A percentile compares a stretch with the other conserved stretches of the same genome.
Evolutionary conservation across 2,329 filamentous ascomycete genomes (phyloP).

Genomic region (Aspergillus tanneri): DNA sequence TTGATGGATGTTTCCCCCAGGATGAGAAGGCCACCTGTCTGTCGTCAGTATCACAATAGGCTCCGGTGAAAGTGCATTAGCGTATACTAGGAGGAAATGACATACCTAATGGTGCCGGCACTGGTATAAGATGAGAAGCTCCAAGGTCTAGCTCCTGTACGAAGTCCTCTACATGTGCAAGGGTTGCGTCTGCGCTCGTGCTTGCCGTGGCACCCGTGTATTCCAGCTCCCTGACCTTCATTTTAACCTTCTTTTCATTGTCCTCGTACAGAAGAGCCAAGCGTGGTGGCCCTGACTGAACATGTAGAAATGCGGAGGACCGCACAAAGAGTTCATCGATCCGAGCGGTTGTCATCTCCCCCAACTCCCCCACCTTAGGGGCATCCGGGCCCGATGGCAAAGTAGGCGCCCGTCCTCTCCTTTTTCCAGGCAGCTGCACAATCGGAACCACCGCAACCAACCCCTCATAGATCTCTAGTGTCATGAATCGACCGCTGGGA

Average conservation of each 20-base stretch:
- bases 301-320: constrained; percentile 65
- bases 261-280: constrained; percentile 67
- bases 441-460: constrained; percentile 65
- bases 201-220: constrained; percentile 48
- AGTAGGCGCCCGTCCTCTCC: constrained; percentile 30
- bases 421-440: constrained; percentile 54
- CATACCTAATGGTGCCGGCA: constrained; percentile 56
- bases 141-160: constrained; percentile 58
- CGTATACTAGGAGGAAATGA: background rate
- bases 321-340: constrained; percentile 67
- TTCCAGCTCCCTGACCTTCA: constrained; percentile 57
- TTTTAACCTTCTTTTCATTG: constrained; percentile 54
- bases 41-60: constrained; percentile 47
- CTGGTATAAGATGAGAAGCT: constrained; percentile 61
- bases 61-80: background rate
- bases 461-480: constrained; percentile 67
- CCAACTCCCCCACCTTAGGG: constrained; percentile 55
- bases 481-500: constrained; percentile 68
- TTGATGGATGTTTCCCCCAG: constrained; percentile 78
- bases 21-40: constrained; percentile 66
- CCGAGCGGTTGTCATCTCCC: constrained; percentile 60
- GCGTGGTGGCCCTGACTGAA: constrained; percentile 54
- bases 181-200: constrained; percentile 53
- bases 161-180: constrained; percentile 54
- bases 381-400: constrained; percentile 26